A percentile compares a stretch with the other conserved stretches of the same genome.
These are phyloP conservation scores for Komagataella pastoris DNA, from an alignment of 805 yeast species.

Conservation along the genomic window DNA sequence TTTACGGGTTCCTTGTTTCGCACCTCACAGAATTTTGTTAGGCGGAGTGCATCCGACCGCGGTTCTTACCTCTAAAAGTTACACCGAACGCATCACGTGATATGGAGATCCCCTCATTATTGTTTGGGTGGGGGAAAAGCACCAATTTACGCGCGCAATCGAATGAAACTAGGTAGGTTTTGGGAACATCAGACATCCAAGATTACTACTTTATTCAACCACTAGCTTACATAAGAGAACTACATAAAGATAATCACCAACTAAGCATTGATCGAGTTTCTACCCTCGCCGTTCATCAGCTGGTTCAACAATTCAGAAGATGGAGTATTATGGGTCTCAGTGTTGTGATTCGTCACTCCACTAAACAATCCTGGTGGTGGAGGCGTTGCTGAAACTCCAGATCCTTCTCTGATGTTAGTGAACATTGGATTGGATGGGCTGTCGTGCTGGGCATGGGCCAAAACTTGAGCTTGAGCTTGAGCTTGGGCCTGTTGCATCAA, in stretches of 20 bases:
- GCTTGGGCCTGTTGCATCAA: slow-evolving; percentile 6
- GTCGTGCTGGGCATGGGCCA: slow-evolving; percentile 9
- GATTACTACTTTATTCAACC: too few relatives aligned
- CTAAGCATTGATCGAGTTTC: background rate
- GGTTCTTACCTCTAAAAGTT: background rate
- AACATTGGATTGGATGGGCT: slow-evolving; percentile 1
- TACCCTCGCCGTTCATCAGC: slow-evolving; percentile 50
- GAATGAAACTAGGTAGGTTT: too few relatives aligned
- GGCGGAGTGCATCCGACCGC: background rate
- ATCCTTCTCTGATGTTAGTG: slow-evolving; percentile 19
- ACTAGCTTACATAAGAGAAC: too few relatives aligned
- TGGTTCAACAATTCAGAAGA: slow-evolving; percentile 77
- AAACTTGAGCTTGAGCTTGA: slow-evolving; percentile 8
- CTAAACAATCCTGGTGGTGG: slow-evolving; percentile 64
- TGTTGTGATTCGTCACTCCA: slow-evolving; percentile 4
- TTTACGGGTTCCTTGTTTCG: background rate
- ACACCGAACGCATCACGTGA: background rate
- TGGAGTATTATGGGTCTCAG: slow-evolving; percentile 26
- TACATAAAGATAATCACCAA: background rate
- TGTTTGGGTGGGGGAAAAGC: background rate
- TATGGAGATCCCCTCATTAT: background rate
- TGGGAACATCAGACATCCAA: background rate
- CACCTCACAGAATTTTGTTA: background rate
- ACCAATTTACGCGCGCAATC: background rate
- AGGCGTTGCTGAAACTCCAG: slow-evolving; percentile 31